phyloP scores from a whole-genome alignment of 202 grass and related monocot genomes.

The Digitaria exilis region DNA sequence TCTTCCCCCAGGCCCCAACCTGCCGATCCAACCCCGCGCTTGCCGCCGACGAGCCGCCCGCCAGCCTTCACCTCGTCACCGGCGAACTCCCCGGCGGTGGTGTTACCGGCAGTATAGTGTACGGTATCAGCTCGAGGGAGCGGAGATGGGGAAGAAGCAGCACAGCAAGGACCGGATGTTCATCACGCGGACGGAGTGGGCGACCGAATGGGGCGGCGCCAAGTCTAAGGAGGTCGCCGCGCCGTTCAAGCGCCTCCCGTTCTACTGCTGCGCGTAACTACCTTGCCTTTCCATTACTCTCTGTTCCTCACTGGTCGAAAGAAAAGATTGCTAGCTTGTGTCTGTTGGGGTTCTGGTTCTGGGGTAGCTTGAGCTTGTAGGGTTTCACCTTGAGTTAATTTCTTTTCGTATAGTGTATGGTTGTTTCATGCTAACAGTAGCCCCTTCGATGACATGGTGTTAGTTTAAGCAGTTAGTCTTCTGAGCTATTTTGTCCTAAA shows the following conservation, averaged over 20 bases:
- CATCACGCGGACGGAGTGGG: conserved; percentile 96
- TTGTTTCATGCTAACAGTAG: not conserved
- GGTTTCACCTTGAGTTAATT: conserved; percentile 17
- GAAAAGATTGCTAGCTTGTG: not conserved
- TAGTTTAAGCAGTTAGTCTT: conserved; percentile 2
- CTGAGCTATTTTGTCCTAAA: conserved; percentile 17
- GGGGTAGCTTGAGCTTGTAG: conserved; percentile 35
- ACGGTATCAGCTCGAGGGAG: not conserved
- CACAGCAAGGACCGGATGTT: conserved; percentile 99
- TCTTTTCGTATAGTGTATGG: not conserved
- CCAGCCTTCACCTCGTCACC: conserved; percentile 21
- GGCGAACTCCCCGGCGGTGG: conserved; percentile 15
- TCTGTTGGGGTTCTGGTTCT: conserved; percentile 6
- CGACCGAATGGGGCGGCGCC: conserved; percentile 96
- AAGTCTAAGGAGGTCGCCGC: conserved; percentile 68
- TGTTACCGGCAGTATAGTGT: not conserved
- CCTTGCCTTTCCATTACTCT: not conserved
- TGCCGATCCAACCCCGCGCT: conserved; percentile 1
- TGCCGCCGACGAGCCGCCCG: conserved; percentile 35
- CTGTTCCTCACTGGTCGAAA: not conserved
- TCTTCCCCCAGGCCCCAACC: conserved; percentile 39
- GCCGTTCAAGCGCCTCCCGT: conserved; percentile 90
- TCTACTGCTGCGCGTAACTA: conserved; percentile 95
- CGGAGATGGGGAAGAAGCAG: conserved; percentile 98
- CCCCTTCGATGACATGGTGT: not conserved